Evolutionary conservation across 2,329 filamentous ascomycete genomes (phyloP), one percentile per base, ranked within the genome.

Genomic region (Pleomassaria siparia): DNA sequence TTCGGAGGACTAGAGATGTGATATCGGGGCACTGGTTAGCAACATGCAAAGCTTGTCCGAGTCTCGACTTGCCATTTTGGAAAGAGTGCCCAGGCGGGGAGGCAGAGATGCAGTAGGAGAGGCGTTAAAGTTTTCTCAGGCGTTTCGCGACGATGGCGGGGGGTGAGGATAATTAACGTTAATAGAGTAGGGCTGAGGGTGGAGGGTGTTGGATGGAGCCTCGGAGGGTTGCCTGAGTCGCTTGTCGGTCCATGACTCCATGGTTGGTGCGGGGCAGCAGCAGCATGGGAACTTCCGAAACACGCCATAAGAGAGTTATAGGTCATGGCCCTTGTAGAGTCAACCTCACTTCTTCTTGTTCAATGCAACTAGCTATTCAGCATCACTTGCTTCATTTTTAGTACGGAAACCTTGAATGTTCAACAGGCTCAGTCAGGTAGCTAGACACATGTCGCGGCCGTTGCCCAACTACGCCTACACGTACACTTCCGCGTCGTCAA

Each of bases 391-490:
- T 12, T 37, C 13, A 41, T 21, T 40, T 18, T 25, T 29, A 47
- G 39, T 48, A n/a, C n/a, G n/a, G 28, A 41, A 41, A 43, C 50
- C 48, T 30, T 35, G 49, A n/a, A 95, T 96, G 91, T 86, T 91
- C 73, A 81, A 82, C 53, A 84, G 91, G 58, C 71, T 95, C 47
- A 84, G 81, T 42, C 88, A 90, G 67, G 69, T 95, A 53, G 78
- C 84, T 51, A 81, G 86, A 66, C 89, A 95, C 69, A 73, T 95
- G 53, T 79, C 82, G 41, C 80, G 80, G 58, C 80, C 85, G 47
- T 68, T 81, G 6, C 79, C 82, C n/a, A 80, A 78, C 58, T 80
- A 79, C 68, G 74, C 77, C 21, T 78, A 81, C 60, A 71, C 66
- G 37, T 74, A 78, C 36, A 67, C 76, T 25, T 43, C 44, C 30